Percentiles rank a stretch among this genome's conserved stretches.
Conservation (phyloP, 371 early-diverging fungal genomes). For the Blakeslea trispora region DNA sequence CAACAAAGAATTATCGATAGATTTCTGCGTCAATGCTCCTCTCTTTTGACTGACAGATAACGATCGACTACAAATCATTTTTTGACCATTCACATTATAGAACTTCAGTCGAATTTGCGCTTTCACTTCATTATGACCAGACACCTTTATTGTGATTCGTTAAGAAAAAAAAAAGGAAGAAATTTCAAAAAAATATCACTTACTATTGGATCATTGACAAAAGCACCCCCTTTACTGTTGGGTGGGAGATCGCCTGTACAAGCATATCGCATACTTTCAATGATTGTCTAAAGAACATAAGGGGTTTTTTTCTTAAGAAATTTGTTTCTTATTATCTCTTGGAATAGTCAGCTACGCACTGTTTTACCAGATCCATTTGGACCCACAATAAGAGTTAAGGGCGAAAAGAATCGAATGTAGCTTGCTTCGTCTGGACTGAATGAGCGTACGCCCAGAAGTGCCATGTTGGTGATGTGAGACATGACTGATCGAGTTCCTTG, state of each 20-base stretch:
- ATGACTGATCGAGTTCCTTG: conserved; percentile 30
- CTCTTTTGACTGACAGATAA: conserved; percentile 79
- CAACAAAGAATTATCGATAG: conserved; percentile 83
- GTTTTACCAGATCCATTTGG: conserved; percentile 99
- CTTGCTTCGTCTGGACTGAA: conserved; percentile 84
- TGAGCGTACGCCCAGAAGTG: conserved; percentile 94
- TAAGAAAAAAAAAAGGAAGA: no score
- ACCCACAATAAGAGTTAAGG: conserved; percentile 98
- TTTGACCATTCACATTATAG: conserved; percentile 71
- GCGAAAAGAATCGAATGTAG: conserved; percentile 89
- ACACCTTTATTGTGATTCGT: no score
- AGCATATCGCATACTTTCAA: conserved; percentile 97
- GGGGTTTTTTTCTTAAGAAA: no score
- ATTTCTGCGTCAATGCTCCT: conserved; percentile 68
- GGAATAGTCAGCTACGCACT: conserved; percentile 31
- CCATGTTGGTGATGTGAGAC: conserved; percentile 79
- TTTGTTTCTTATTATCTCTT: no score
- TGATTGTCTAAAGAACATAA: conserved; percentile 97
- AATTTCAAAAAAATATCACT: not conserved
- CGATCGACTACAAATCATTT: conserved; percentile 81
- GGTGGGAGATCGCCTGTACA: conserved; percentile 98
- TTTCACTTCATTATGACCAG: conserved; percentile 83
- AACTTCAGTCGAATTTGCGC: conserved; percentile 96
- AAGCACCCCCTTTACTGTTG: conserved; percentile 88
- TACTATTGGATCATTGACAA: conserved; percentile 98